phyloP scores from a whole-genome alignment of 2,329 filamentous ascomycete genomes.

The Apiospora phragmitis region DNA sequence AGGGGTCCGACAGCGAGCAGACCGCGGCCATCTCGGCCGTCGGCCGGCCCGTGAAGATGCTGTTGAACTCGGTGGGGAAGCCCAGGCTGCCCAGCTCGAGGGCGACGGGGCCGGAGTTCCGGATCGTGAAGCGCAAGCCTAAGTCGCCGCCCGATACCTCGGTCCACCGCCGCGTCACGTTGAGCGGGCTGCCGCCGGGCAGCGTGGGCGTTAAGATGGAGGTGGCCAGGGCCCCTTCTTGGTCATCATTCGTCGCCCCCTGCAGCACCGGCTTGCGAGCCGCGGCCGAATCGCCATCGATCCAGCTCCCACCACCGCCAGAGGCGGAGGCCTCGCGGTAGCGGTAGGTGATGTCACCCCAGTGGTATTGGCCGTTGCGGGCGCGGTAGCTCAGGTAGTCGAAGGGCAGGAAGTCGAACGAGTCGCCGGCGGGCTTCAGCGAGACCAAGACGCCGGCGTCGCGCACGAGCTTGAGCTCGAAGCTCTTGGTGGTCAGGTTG shows the following conservation, averaged over 20 bases:
- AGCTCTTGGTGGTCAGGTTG: conserved; percentile 40
- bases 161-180: conserved; percentile 54
- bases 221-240: conserved; percentile 32
- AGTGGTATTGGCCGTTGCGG: conserved; percentile 56
- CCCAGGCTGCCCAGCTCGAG: conserved; percentile 59
- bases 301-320: conserved; percentile 41
- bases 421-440: conserved; percentile 37
- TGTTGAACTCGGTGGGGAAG: conserved; percentile 62
- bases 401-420: conserved; percentile 57
- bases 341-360: conserved; percentile 57
- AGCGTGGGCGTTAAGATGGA: conserved; percentile 45
- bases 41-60: conserved; percentile 55
- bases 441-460: conserved; percentile 51
- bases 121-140: conserved; percentile 51
- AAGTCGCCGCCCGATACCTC: conserved; percentile 46
- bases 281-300: conserved; percentile 45
- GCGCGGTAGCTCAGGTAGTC: conserved; percentile 49
- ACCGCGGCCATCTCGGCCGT: conserved; percentile 48
- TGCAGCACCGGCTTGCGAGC: conserved; percentile 36
- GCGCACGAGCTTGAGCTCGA: conserved; percentile 42
- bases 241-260: background rate
- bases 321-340: conserved; percentile 41
- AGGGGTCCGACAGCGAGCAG: conserved; percentile 59
- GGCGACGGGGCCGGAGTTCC: conserved; percentile 39
- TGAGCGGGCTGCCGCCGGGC: conserved; percentile 36